Conservation (phyloP, 108 stramenopile species). For the Aureococcus anophagefferens region DNA sequence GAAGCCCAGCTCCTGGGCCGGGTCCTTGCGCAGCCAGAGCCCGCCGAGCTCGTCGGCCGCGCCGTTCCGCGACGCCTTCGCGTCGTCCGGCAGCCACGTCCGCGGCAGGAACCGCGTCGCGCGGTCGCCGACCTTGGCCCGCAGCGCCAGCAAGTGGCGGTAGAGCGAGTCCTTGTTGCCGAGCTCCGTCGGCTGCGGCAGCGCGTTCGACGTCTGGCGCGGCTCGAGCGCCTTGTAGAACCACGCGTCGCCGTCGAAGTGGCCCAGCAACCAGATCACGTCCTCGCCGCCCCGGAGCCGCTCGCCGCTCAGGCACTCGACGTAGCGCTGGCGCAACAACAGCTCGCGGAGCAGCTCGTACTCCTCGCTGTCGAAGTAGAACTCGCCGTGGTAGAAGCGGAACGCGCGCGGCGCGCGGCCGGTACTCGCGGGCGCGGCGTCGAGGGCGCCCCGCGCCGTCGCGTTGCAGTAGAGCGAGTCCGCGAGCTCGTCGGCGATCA, state of each 20-base stretch:
- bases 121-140: not conserved
- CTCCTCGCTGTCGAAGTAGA: conserved; percentile 2
- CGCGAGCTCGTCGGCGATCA: not conserved
- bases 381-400: not conserved
- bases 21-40: not conserved
- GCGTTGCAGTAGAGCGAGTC: not conserved
- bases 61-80: not conserved
- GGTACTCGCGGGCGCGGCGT: too few relatives aligned
- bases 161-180: conserved; percentile 2
- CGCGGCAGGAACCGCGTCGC: conserved; percentile 5
- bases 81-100: conserved; percentile 1
- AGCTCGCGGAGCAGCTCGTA: not conserved
- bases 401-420: not conserved
- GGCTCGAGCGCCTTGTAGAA: not conserved
- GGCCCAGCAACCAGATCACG: conserved; percentile 7
- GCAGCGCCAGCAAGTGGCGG: not conserved
- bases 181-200: not conserved
- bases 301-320: not conserved
- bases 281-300: not conserved
- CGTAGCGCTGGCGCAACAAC: not conserved
- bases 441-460: not conserved
- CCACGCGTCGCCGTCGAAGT: not conserved
- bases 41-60: not conserved
- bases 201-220: not conserved
- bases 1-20: conserved; percentile 7